phyloP scores from a whole-genome alignment of 2,329 filamentous ascomycete species.

The Rachicladosporium sp. region DNA sequence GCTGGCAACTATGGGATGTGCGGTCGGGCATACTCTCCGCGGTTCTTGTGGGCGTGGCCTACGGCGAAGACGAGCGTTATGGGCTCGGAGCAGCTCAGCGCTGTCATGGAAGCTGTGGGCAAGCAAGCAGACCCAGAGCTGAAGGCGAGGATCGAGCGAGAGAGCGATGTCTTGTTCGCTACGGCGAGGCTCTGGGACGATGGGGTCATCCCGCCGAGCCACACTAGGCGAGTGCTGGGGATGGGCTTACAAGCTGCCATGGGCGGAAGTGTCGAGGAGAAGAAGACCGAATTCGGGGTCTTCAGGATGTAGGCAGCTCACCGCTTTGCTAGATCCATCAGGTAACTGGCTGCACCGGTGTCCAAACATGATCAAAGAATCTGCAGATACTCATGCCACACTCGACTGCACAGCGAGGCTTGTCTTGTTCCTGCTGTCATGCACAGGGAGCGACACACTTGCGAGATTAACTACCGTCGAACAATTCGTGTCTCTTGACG shows the following conservation, averaged over 20 bases:
- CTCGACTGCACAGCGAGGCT: no score
- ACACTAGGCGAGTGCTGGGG: conserved; percentile 36
- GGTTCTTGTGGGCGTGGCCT: conserved; percentile 94
- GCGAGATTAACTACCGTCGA: no score
- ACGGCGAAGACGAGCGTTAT: conserved; percentile 94
- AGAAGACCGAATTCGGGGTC: conserved; percentile 27
- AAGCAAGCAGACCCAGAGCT: conserved; percentile 69
- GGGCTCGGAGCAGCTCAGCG: conserved; percentile 81
- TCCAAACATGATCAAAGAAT: no score
- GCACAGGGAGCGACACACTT: no score
- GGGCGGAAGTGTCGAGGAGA: conserved; percentile 22
- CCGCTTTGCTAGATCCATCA: no score
- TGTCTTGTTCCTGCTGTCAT: no score
- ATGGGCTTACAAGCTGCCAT: conserved; percentile 35
- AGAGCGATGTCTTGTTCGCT: conserved; percentile 81
- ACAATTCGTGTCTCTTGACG: no score
- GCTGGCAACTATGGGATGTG: conserved; percentile 99
- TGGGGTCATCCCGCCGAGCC: conserved; percentile 37
- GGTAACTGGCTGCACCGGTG: no score
- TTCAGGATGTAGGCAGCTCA: conserved; percentile 24
- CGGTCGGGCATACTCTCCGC: conserved; percentile 76
- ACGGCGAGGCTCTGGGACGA: conserved; percentile 76
- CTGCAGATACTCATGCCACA: no score
- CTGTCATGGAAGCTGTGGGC: conserved; percentile 91
- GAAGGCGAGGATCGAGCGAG: conserved; percentile 71